Evolutionary conservation across 2,329 filamentous ascomycete genomes (phyloP).

Genomic region (Fusarium annulatum): DNA sequence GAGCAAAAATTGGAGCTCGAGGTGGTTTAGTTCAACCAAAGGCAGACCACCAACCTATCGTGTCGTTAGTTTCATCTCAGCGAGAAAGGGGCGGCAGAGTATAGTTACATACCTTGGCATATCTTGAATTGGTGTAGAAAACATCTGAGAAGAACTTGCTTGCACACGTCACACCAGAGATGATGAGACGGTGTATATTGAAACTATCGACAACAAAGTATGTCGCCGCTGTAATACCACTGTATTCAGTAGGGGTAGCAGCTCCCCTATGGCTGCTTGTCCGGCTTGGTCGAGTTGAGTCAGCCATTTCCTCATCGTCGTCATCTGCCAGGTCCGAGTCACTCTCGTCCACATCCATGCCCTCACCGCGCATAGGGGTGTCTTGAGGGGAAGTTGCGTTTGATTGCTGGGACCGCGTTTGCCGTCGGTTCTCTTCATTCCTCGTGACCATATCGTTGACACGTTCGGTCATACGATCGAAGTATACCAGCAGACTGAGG

Average conservation of each 20-base stretch:
- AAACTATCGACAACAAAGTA: slow-evolving; percentile 98
- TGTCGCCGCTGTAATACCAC: slow-evolving; percentile 54
- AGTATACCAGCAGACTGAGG: slow-evolving; percentile 93
- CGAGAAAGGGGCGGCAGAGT: neutral
- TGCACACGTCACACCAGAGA: slow-evolving; percentile 95
- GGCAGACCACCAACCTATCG: slow-evolving; percentile 90
- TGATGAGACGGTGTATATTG: slow-evolving; percentile 97
- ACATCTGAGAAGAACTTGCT: slow-evolving; percentile 99
- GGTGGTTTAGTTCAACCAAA: slow-evolving; percentile 90
- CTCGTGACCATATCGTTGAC: slow-evolving; percentile 85
- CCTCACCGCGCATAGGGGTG: slow-evolving; percentile 45
- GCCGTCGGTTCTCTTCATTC: slow-evolving; percentile 65
- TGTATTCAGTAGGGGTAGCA: slow-evolving; percentile 39
- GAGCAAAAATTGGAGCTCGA: slow-evolving; percentile 94
- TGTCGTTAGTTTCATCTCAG: slow-evolving; percentile 17
- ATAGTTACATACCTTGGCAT: slow-evolving; percentile 82
- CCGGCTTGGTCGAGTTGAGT: slow-evolving; percentile 42
- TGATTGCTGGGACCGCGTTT: slow-evolving; percentile 22
- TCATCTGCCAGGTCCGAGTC: slow-evolving; percentile 64
- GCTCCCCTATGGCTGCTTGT: slow-evolving; percentile 39
- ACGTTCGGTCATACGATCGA: slow-evolving; percentile 97
- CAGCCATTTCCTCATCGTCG: slow-evolving; percentile 52
- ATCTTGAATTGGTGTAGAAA: slow-evolving; percentile 98
- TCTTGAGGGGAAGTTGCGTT: slow-evolving; percentile 40
- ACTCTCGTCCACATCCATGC: slow-evolving; percentile 54